A percentile compares a stretch with the other conserved stretches of the same genome.
phyloP scores from a whole-genome alignment of 2,329 filamentous ascomycete species.

The Sporothrix dimorphospora region DNA sequence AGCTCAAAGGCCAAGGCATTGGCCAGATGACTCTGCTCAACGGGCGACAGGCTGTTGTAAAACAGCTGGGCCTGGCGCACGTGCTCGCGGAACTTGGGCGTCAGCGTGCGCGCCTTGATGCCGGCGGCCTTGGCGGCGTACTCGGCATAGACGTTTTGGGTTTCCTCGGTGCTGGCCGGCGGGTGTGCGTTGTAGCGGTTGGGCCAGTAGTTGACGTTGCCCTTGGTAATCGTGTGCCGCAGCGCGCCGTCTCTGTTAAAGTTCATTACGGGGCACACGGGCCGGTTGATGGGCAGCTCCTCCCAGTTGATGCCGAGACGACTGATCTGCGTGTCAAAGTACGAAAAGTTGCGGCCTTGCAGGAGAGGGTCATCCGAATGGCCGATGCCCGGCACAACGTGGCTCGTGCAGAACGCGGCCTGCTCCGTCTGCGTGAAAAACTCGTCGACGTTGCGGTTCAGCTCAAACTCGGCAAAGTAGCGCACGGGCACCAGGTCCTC shows the following conservation, averaged over 20 bases:
- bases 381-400: slow-evolving; percentile 77
- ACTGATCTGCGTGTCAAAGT: slow-evolving; percentile 69
- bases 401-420: slow-evolving; percentile 78
- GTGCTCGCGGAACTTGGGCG: slow-evolving; percentile 77
- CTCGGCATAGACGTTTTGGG: slow-evolving; percentile 63
- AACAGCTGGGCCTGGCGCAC: slow-evolving; percentile 79
- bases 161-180: slow-evolving; percentile 56
- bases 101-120: slow-evolving; percentile 70
- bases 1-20: slow-evolving; percentile 70
- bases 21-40: slow-evolving; percentile 67
- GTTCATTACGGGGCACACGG: slow-evolving; percentile 75
- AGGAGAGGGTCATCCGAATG: slow-evolving; percentile 75
- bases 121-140: slow-evolving; percentile 67
- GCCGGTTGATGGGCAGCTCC: slow-evolving; percentile 76
- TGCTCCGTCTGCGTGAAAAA: slow-evolving; percentile 85
- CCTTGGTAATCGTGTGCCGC: slow-evolving; percentile 72
- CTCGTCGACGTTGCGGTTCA: slow-evolving; percentile 80
- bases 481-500: slow-evolving; percentile 74
- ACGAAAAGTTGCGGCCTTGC: slow-evolving; percentile 72
- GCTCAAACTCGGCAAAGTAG: slow-evolving; percentile 77
- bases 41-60: slow-evolving; percentile 72
- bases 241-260: slow-evolving; percentile 75
- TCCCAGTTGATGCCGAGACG: slow-evolving; percentile 76
- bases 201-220: slow-evolving; percentile 78
- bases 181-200: slow-evolving; percentile 68